These are phyloP conservation scores for Sphenostylis stenocarpa DNA, from an alignment of 306 rosid genomes.

Conservation along the genomic window DNA sequence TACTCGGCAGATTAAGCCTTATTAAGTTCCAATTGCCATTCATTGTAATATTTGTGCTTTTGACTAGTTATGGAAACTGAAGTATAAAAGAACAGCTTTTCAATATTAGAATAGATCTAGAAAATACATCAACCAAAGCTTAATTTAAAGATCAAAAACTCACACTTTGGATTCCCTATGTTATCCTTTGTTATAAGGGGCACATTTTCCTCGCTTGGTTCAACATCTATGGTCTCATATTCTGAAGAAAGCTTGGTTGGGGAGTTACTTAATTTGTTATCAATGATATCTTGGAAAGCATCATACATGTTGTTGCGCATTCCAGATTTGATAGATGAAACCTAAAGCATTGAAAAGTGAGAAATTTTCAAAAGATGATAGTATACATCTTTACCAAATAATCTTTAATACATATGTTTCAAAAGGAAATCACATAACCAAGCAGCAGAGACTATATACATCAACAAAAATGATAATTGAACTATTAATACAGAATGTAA, in stretches of 20 bases:
- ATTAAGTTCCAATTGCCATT: not conserved
- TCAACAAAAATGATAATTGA: not conserved
- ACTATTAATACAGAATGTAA: not conserved
- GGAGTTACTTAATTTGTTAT: conserved; percentile 44
- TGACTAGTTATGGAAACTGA: conserved; percentile 14
- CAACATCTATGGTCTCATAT: conserved; percentile 64
- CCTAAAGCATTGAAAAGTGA: conserved; percentile 44
- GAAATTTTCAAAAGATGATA: conserved; percentile 1
- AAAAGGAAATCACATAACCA: not conserved
- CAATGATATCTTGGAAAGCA: conserved; percentile 59
- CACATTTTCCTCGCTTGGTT: conserved; percentile 49
- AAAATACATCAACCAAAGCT: conserved; percentile 18
- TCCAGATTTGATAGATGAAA: conserved; percentile 76
- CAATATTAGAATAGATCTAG: conserved; percentile 2
- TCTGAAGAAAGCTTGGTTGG: conserved; percentile 43
- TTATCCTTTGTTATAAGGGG: conserved; percentile 20
- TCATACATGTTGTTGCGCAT: conserved; percentile 88
- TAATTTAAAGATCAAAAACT: conserved; percentile 38
- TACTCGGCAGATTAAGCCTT: not conserved
- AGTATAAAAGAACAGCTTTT: not conserved
- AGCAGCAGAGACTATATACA: not conserved
- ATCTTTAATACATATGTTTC: not conserved
- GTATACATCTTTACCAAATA: not conserved
- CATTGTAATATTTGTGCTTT: not conserved
- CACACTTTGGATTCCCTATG: conserved; percentile 44